Base-by-base conservation (phyloP, 768 basidiomycete genomes). In the Boletus coccyginus region DNA sequence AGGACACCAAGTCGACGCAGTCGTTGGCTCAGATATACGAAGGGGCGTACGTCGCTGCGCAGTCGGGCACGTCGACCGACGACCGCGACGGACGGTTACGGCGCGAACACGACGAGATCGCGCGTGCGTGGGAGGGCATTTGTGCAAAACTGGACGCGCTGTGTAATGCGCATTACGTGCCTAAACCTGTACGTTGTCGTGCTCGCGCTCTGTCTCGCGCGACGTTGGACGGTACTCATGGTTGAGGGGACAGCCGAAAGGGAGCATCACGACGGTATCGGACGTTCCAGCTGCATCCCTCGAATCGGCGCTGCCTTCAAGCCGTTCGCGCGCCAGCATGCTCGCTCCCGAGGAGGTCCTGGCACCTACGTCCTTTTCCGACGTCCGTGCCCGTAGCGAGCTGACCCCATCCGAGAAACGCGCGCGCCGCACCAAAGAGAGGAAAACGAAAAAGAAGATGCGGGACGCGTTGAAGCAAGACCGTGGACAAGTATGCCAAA, bases 21-120 rank as follows among this genome's bases (percentile, higher is more conserved):
- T 94, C 92, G 0, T 81, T 99, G 45, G 95, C 94, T 14, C 90
- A 98, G 74, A 91, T 99, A 40, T 98, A 98, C 73, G 97, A 97
- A 68, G 87, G 90, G 45, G 95, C 95, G 55, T 99, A 89, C 70
- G 78, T 86, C 39, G 85, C 87, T 7, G 81, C 82, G 36, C 83
- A 86, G 59, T 74, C 78, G 0, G 82, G 78, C 7, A 70, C 75
- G 3, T 68, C 74, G 14, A 75, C 74, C 1, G 90, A 94, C 61
- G 91, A 95, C 62, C 79, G 93, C 8, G 95, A 98, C 61, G 93
- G 88, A 19, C 94, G 92, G 70, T 77, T 98, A 38, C 77, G 81
- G 66, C 89, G 90, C 66, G 92, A 97, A 70, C 96, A 98, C 69
- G 84, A 87, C 14, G 94, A 91, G 70, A 86, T 98, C 50, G 86